Evolutionary conservation across 1,284 basidiomycete species (phyloP).

Genomic region (Ustilago trichophora): DNA sequence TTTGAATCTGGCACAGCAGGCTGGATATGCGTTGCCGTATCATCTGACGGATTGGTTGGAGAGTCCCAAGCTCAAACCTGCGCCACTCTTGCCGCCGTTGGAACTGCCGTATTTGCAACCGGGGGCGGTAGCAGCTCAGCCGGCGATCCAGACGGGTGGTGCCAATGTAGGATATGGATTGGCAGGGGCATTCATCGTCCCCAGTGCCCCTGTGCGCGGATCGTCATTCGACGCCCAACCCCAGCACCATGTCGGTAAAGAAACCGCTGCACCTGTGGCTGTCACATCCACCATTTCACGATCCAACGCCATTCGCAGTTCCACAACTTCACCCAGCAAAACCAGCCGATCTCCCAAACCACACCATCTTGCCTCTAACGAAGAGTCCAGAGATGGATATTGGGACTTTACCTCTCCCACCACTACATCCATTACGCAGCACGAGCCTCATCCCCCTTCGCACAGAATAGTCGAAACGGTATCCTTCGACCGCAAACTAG

Average conservation of each 20-base stretch:
- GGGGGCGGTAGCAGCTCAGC: no score
- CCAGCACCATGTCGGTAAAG: no score
- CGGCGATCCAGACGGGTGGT: not conserved
- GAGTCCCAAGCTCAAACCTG: constrained; percentile 3
- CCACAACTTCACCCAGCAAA: constrained; percentile 5
- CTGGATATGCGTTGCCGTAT: constrained; percentile 21
- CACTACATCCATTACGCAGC: no score
- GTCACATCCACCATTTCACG: not conserved
- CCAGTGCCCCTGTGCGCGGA: constrained; percentile 4
- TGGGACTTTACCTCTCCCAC: constrained; percentile 17
- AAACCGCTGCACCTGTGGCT: no score
- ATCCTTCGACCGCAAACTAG: constrained; percentile 5
- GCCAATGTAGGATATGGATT: constrained; percentile 8
- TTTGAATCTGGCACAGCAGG: constrained; percentile 16
- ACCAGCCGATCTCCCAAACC: not conserved
- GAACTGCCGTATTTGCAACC: constrained; percentile 12
- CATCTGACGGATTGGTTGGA: constrained; percentile 41
- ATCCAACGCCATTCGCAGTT: constrained; percentile 13
- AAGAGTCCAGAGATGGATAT: not conserved
- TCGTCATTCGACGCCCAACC: constrained; percentile 7
- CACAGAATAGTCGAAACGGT: constrained; percentile 8
- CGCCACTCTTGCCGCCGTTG: constrained; percentile 27
- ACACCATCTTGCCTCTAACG: no score
- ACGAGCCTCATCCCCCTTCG: not conserved
- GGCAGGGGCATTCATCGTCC: constrained; percentile 18